A percentile compares a stretch with the other conserved stretches of the same genome.
phyloP scores from a whole-genome alignment of 805 yeast species.

The Wickerhamiella sergipiensis region DNA sequence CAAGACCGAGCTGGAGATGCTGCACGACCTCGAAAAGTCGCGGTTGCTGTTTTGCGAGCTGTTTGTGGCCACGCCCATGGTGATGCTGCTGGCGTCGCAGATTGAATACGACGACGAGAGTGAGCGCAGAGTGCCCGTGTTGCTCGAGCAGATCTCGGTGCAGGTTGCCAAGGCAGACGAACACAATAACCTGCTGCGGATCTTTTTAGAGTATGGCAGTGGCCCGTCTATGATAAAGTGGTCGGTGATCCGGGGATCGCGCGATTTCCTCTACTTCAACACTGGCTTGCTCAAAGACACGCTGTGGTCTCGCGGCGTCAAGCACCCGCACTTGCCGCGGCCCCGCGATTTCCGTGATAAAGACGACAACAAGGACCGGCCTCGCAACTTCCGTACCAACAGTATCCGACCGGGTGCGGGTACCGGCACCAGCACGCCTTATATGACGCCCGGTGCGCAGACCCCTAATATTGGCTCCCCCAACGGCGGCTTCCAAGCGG shows the following conservation, averaged over 20 bases:
- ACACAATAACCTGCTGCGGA: slow-evolving; percentile 33
- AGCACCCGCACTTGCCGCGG: slow-evolving; percentile 34
- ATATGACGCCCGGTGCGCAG: neutral
- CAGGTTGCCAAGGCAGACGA: slow-evolving; percentile 34
- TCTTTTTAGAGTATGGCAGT: slow-evolving; percentile 84
- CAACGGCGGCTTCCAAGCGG: neutral
- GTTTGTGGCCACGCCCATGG: slow-evolving; percentile 54
- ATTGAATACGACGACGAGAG: slow-evolving; percentile 54
- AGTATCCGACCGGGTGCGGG: neutral
- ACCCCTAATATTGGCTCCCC: neutral
- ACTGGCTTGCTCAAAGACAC: slow-evolving; percentile 32
- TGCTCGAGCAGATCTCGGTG: slow-evolving; percentile 60
- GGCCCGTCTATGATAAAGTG: slow-evolving; percentile 68
- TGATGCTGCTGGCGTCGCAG: slow-evolving; percentile 54
- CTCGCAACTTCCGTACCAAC: neutral
- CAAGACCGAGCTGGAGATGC: slow-evolving; percentile 12
- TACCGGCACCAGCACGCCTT: neutral
- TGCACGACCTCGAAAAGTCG: slow-evolving; percentile 14
- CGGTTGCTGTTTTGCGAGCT: slow-evolving; percentile 32
- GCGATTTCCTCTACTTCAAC: slow-evolving; percentile 62
- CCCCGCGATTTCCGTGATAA: slow-evolving; percentile 3
- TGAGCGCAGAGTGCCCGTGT: slow-evolving; percentile 62
- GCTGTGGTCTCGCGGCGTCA: slow-evolving; percentile 14
- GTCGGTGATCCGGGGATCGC: slow-evolving; percentile 59
- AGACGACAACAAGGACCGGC: neutral